These are phyloP conservation scores for Aureobasidium sp. DNA, from an alignment of 2,329 filamentous ascomycete genomes.

Conservation along the genomic window DNA sequence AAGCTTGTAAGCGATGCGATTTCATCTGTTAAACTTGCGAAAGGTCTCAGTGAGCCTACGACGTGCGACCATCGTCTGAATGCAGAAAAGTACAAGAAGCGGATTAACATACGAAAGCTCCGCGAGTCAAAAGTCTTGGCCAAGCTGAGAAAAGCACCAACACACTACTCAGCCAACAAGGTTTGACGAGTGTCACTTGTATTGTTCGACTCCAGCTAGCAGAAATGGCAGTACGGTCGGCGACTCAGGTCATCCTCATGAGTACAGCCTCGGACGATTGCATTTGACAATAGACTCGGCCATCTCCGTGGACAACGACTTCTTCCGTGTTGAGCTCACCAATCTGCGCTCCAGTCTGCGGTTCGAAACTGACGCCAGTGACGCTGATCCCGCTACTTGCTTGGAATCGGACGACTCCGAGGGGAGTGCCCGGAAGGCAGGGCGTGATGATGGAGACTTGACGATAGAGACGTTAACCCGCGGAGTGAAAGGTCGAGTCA, in stretches of 20 bases:
- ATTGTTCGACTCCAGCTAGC: background rate
- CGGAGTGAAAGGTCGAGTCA: constrained; percentile 9
- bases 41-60: background rate
- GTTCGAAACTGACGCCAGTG: background rate
- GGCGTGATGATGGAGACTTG: background rate
- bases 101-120: too few species aligned
- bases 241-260: background rate
- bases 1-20: background rate
- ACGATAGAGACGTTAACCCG: constrained; percentile 11
- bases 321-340: background rate
- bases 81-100: too few species aligned
- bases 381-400: constrained; percentile 11
- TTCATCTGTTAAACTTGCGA: background rate
- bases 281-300: background rate
- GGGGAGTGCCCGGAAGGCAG: background rate
- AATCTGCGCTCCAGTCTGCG: constrained; percentile 7
- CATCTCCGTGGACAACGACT: background rate
- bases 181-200: background rate
- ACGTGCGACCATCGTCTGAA: background rate
- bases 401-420: background rate
- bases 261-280: constrained; percentile 14
- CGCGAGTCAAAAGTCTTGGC: background rate
- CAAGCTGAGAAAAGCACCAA: background rate
- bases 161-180: background rate
- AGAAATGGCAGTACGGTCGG: background rate